Percentiles rank a stretch among this genome's conserved stretches.
These are phyloP conservation scores for Inonotus obliquus DNA, from an alignment of 1,284 basidiomycete species.

Conservation along the genomic window DNA sequence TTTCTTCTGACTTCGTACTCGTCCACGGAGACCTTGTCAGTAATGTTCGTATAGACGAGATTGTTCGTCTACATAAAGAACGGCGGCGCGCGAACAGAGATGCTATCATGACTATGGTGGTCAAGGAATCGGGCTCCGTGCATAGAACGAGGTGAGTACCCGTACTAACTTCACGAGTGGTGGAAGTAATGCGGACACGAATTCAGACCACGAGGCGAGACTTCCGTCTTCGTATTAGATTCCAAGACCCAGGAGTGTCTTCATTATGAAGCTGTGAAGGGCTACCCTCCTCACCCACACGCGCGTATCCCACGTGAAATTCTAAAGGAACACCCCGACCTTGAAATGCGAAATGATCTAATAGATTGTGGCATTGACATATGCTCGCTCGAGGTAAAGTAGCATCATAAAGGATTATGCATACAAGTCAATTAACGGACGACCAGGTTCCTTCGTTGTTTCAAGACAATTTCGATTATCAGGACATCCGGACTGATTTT, in stretches of 20 bases:
- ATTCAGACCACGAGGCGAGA: conserved; percentile 60
- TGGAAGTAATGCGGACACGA: conserved; percentile 15
- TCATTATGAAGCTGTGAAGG: conserved; percentile 70
- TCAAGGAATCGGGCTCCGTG: conserved; percentile 68
- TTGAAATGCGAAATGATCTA: conserved; percentile 83
- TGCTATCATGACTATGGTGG: conserved; percentile 94
- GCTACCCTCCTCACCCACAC: conserved; percentile 54
- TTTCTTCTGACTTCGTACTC: conserved; percentile 91
- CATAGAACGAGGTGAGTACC: conserved; percentile 68
- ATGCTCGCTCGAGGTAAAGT: conserved; percentile 79
- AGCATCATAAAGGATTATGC: conserved; percentile 19
- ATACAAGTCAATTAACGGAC: neutral
- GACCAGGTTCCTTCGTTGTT: conserved; percentile 88
- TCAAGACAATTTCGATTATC: conserved; percentile 99
- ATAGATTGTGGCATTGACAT: conserved; percentile 89
- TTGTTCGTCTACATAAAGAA: conserved; percentile 86
- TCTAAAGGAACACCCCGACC: conserved; percentile 60
- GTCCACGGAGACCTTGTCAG: conserved; percentile 93
- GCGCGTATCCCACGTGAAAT: conserved; percentile 68
- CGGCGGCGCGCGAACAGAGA: conserved; percentile 85
- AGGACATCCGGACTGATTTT: conserved; percentile 88
- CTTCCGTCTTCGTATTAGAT: conserved; percentile 71
- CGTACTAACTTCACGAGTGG: conserved; percentile 16
- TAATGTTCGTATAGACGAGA: conserved; percentile 87
- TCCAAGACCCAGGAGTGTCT: conserved; percentile 72